Base-by-base conservation (phyloP, 2,329 filamentous ascomycete species). In the Alternaria viburni region DNA sequence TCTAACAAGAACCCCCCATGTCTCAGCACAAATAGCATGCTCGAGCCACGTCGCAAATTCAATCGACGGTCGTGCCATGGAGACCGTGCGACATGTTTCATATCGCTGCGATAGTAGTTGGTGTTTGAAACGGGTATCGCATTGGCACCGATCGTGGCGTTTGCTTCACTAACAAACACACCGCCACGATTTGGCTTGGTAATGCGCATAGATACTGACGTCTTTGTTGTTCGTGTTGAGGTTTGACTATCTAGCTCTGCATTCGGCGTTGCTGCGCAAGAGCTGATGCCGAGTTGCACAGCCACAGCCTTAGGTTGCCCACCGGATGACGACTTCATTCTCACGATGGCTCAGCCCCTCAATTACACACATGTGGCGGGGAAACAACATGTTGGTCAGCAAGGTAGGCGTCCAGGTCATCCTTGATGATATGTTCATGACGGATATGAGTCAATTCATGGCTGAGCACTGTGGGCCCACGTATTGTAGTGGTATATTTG, bases 11-110 rank as follows among this genome's bases (percentile, higher is more conserved):
- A 41, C 36, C 36, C 36, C 36, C 17, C 17, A 23, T 13, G 5
- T 51, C 26, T 32, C 17, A 36, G 19, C 49, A 6, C 21, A 32
- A 25, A 36, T n/a, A 21, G 49, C 36, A 41, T 32, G 30, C 49
- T 52, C 28, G 49, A 32, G 30, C 30, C 32, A 41, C 30, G 49
- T 52, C 15, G 49, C 49, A 23, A 32, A 23, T n/a, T 4, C 11
- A 11, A 17, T 36, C 6, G 12, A 21, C 12, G 11, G 28, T 26
- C 21, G n/a, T 19, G 32, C 46, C n/a, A 62, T 52, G 30, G 23
- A 45, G 15, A 52, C 13, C 17, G 46, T 52, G 56, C 47, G 56
- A 52, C 46, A 58, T 25, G 56, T 52, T 58, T 58, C 56, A 58
- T 51, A 25, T 15, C 0, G 6, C 36, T 41, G 36, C 9, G 25